A percentile compares a stretch with the other conserved stretches of the same genome.
phyloP scores from a whole-genome alignment of 23 red algal species.

The Gracilariopsis chorda region DNA sequence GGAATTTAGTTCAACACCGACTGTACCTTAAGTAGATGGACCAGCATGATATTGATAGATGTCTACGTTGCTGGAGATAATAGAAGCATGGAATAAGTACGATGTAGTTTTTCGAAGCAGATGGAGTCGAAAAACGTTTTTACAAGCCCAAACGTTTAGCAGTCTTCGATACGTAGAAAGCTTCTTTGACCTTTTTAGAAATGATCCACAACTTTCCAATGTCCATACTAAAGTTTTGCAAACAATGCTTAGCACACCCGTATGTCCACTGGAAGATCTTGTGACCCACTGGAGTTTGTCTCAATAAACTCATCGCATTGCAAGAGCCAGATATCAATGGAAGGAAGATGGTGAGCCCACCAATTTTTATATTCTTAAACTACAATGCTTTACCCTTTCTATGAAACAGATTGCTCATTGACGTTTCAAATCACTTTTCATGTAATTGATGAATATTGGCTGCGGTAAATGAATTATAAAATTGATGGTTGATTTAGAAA shows the following conservation, averaged over 20 bases:
- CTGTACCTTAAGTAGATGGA: not conserved
- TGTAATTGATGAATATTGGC: constrained; percentile 12
- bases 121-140: not conserved
- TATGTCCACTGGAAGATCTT: not conserved
- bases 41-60: not conserved
- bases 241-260: not conserved
- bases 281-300: not conserved
- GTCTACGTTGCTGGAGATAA: constrained; percentile 1
- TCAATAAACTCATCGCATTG: not conserved
- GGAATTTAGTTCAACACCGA: not conserved
- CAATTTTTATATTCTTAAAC: not conserved
- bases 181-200: not conserved
- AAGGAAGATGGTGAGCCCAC: not conserved
- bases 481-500: not conserved
- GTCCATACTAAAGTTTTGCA: not conserved
- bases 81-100: not conserved
- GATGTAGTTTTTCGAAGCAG: not conserved
- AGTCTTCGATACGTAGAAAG: not conserved
- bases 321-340: constrained; percentile 4
- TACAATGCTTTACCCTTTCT: not conserved
- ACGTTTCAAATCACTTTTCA: constrained; percentile 18
- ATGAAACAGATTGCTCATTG: not conserved
- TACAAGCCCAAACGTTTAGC: not conserved
- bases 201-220: not conserved
- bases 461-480: not conserved